These are phyloP conservation scores for Pythium oligandrum DNA, from an alignment of 352 stramenopile genomes.

Conservation along the genomic window DNA sequence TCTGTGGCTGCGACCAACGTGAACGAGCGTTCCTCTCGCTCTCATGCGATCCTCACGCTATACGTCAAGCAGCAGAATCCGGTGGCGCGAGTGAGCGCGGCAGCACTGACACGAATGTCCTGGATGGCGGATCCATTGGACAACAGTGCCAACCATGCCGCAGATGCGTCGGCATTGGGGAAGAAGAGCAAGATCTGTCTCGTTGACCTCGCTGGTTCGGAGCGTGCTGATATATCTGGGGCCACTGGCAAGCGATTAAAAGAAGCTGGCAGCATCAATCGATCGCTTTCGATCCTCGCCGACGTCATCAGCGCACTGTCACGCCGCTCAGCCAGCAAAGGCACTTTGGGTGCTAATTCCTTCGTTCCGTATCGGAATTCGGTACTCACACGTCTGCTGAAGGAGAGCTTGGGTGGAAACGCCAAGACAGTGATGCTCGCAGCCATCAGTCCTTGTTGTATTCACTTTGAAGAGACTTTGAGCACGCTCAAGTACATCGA, in stretches of 20 bases:
- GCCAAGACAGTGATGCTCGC: slow-evolving; percentile 85
- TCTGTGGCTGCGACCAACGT: slow-evolving; percentile 44
- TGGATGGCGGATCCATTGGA: slow-evolving; percentile 10
- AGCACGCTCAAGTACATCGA: slow-evolving; percentile 82
- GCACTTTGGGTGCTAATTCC: not conserved
- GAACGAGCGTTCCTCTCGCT: slow-evolving; percentile 46
- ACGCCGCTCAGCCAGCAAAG: slow-evolving; percentile 20
- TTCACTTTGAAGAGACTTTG: slow-evolving; percentile 86
- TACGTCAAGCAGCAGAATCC: slow-evolving; percentile 36
- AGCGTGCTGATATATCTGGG: slow-evolving; percentile 48
- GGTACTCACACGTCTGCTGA: slow-evolving; percentile 77
- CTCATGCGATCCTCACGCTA: slow-evolving; percentile 62
- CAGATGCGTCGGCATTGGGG: slow-evolving; percentile 9
- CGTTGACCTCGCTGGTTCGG: slow-evolving; percentile 68
- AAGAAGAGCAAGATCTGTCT: slow-evolving; percentile 68
- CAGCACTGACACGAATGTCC: slow-evolving; percentile 5
- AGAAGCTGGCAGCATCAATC: slow-evolving; percentile 80
- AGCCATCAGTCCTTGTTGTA: slow-evolving; percentile 76
- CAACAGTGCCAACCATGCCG: not conserved
- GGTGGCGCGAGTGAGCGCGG: slow-evolving; percentile 7
- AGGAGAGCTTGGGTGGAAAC: slow-evolving; percentile 77
- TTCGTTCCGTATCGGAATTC: slow-evolving; percentile 90
- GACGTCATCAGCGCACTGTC: slow-evolving; percentile 79
- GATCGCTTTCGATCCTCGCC: slow-evolving; percentile 74
- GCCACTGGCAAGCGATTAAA: slow-evolving; percentile 44